Evolutionary conservation across 148 eudicot species (phyloP).

Genomic region (Nepenthes gracilis): DNA sequence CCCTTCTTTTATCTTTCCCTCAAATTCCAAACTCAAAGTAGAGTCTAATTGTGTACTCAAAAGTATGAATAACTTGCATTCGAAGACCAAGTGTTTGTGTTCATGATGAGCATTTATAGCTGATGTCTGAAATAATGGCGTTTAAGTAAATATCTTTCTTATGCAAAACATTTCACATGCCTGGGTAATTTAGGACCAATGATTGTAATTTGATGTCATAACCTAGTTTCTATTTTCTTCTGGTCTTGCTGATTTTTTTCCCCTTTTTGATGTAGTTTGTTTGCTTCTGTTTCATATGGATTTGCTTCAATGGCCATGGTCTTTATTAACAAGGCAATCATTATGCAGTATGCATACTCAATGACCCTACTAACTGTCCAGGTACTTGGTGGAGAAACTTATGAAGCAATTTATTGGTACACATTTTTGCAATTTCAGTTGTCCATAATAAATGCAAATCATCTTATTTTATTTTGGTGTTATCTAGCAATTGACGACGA

Average conservation of each 20-base stretch:
- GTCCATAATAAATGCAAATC: background rate
- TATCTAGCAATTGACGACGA: constrained; percentile 70
- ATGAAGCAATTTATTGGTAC: background rate
- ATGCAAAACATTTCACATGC: too few relatives aligned
- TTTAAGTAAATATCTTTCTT: too few relatives aligned
- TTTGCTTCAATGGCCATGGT: constrained; percentile 96
- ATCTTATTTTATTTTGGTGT: constrained; percentile 1
- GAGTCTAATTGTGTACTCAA: too few relatives aligned
- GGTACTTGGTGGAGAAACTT: constrained; percentile 26
- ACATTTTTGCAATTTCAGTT: background rate
- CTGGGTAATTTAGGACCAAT: too few relatives aligned
- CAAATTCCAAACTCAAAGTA: too few relatives aligned
- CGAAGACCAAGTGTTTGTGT: too few relatives aligned
- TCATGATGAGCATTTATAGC: too few relatives aligned
- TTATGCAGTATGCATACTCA: constrained; percentile 78
- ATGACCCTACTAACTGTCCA: constrained; percentile 90
- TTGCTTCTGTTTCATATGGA: constrained; percentile 90
- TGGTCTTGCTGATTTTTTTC: background rate
- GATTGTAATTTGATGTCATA: too few relatives aligned
- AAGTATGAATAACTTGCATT: too few relatives aligned
- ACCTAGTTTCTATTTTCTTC: too few relatives aligned
- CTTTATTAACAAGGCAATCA: constrained; percentile 86
- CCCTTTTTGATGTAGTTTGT: constrained; percentile 28
- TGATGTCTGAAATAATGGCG: too few relatives aligned
- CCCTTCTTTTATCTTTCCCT: too few relatives aligned